phyloP scores from a whole-genome alignment of 208 protist species.

The Porcisia hertigi region DNA sequence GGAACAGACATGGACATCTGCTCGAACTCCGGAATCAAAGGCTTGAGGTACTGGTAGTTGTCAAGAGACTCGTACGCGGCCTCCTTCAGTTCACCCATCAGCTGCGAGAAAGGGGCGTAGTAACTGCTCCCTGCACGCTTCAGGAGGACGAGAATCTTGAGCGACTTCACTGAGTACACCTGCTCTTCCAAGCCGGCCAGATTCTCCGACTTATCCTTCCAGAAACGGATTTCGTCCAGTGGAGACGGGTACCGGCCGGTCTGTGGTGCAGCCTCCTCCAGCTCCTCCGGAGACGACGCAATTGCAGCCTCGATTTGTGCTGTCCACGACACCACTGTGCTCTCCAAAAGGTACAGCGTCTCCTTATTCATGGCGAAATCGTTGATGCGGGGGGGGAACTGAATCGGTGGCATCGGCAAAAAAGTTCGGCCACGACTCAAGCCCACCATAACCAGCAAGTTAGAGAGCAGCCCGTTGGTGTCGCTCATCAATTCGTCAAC shows the following conservation, averaged over 20 bases:
- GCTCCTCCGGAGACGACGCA: conserved; percentile 82
- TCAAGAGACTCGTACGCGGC: conserved; percentile 84
- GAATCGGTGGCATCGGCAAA: conserved; percentile 90
- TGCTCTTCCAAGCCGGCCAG: conserved; percentile 93
- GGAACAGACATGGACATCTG: conserved; percentile 60
- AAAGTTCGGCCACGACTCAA: conserved; percentile 93
- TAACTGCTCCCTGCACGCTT: conserved; percentile 92
- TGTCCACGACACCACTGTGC: conserved; percentile 93
- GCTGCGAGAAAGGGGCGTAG: conserved; percentile 83
- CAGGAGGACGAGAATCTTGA: conserved; percentile 93
- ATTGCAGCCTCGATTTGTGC: conserved; percentile 92
- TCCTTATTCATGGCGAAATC: conserved; percentile 87
- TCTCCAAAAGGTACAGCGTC: conserved; percentile 91
- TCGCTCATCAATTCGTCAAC: conserved; percentile 91
- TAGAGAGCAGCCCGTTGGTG: conserved; percentile 85
- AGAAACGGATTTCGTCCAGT: conserved; percentile 95
- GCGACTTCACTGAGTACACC: conserved; percentile 89
- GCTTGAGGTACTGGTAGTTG: conserved; percentile 93
- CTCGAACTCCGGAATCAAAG: conserved; percentile 85
- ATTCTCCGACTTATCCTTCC: conserved; percentile 94
- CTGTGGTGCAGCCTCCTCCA: conserved; percentile 61
- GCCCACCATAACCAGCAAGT: conserved; percentile 92
- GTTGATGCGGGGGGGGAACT: conserved; percentile 79
- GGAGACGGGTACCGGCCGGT: conserved; percentile 87
- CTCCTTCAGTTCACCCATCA: conserved; percentile 90